These are phyloP conservation scores for Rutstroemia sydowiana DNA, from an alignment of 2,329 filamentous ascomycete species.

Conservation along the genomic window DNA sequence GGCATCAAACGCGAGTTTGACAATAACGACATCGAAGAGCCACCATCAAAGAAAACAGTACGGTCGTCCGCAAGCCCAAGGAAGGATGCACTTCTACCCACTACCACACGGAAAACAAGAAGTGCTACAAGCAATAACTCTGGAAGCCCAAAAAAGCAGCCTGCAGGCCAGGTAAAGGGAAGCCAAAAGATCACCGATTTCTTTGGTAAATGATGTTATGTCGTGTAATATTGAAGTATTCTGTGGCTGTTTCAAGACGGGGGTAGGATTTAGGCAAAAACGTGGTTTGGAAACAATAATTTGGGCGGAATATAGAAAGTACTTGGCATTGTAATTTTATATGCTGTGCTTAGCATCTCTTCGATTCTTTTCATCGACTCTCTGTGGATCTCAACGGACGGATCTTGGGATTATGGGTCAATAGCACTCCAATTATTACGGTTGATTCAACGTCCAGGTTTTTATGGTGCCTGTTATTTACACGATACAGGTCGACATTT, in stretches of 20 bases:
- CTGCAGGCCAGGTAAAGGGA: constrained; percentile 20
- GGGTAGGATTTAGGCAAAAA: no score
- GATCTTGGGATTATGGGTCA: no score
- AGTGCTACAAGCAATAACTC: constrained; percentile 29
- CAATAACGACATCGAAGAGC: constrained; percentile 20
- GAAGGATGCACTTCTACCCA: constrained; percentile 13
- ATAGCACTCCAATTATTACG: no score
- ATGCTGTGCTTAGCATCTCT: not conserved
- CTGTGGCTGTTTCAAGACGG: not conserved
- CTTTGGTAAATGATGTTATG: constrained; percentile 32
- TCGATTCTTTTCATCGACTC: not conserved
- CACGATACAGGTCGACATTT: no score
- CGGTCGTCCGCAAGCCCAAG: constrained; percentile 18
- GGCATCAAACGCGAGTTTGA: constrained; percentile 26
- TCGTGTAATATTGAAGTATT: not conserved
- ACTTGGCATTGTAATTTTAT: not conserved
- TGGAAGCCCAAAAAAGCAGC: constrained; percentile 20
- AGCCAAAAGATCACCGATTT: constrained; percentile 46
- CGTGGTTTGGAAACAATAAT: no score
- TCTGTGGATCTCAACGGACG: no score
- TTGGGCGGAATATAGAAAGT: no score
- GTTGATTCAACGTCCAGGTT: no score
- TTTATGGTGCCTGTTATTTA: no score
- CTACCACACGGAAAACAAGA: constrained; percentile 22
- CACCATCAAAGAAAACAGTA: constrained; percentile 20